Conservation (phyloP, 768 basidiomycete genomes). For the Mycena alexandri region DNA sequence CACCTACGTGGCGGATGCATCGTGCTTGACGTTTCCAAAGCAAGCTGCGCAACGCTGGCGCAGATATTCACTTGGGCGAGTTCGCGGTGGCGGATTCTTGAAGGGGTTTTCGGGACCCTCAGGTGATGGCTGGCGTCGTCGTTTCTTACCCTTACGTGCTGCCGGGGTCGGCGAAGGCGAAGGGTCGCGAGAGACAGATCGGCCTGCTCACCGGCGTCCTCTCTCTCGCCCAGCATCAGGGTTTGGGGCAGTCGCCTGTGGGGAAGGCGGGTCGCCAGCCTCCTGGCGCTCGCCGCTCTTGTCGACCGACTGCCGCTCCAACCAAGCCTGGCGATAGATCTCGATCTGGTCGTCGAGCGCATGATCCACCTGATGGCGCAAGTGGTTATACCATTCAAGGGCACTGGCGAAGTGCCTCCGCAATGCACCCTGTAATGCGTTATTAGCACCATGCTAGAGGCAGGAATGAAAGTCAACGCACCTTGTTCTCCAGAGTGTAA, state of each 20-base stretch:
- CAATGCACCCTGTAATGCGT: constrained; percentile 7
- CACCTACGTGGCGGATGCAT: not conserved
- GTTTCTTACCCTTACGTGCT: no score
- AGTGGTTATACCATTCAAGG: constrained; percentile 11
- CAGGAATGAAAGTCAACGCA: not conserved
- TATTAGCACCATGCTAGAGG: no score
- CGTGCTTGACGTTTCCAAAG: not conserved
- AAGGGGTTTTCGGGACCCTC: no score
- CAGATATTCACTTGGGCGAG: no score
- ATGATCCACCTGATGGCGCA: not conserved
- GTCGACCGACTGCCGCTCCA: not conserved
- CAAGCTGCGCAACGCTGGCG: constrained; percentile 17
- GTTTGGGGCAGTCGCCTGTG: no score
- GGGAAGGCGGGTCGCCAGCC: not conserved
- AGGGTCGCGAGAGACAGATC: no score
- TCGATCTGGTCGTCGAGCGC: no score
- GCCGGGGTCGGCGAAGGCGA: no score
- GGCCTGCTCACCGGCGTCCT: no score
- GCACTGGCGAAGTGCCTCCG: not conserved
- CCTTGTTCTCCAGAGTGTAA: constrained; percentile 5
- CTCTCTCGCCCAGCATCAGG: no score
- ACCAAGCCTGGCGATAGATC: not conserved
- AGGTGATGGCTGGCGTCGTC: no score
- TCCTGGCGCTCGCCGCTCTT: not conserved
- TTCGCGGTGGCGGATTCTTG: no score